phyloP scores from a whole-genome alignment of 73 alveolate species.

The Paramecium pentaurelia region DNA sequence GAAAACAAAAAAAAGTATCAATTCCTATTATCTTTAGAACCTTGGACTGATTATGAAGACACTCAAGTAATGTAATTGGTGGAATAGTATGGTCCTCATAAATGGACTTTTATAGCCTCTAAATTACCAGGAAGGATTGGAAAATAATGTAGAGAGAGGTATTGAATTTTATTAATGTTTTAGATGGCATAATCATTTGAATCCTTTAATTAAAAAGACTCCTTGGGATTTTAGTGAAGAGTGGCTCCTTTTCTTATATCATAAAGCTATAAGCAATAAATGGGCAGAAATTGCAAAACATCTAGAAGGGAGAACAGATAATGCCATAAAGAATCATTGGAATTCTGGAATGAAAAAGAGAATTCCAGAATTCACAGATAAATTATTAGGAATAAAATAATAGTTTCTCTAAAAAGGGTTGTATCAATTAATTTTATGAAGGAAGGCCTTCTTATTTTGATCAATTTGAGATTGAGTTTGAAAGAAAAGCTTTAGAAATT shows the following conservation, averaged over 20 bases:
- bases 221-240: conserved; percentile 95
- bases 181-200: conserved; percentile 98
- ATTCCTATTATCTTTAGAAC: conserved; percentile 23
- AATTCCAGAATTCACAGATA: conserved; percentile 59
- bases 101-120: conserved; percentile 94
- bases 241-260: conserved; percentile 91
- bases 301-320: conserved; percentile 79
- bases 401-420: conserved; percentile 38
- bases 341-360: conserved; percentile 76
- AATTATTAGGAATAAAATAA: not conserved
- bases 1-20: not conserved
- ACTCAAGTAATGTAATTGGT: conserved; percentile 86
- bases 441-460: conserved; percentile 29
- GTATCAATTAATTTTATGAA: not conserved
- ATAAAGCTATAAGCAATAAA: conserved; percentile 90
- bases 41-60: conserved; percentile 99
- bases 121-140: conserved; percentile 97
- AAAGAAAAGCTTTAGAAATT: conserved; percentile 32
- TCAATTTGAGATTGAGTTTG: not conserved
- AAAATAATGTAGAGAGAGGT: conserved; percentile 94
- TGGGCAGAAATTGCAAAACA: conserved; percentile 94
- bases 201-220: conserved; percentile 94
- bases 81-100: conserved; percentile 94
- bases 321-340: conserved; percentile 81
- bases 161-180: not conserved